Conservation (phyloP, 371 early-diverging fungal species). For the Lichtheimia corymbifera region DNA sequence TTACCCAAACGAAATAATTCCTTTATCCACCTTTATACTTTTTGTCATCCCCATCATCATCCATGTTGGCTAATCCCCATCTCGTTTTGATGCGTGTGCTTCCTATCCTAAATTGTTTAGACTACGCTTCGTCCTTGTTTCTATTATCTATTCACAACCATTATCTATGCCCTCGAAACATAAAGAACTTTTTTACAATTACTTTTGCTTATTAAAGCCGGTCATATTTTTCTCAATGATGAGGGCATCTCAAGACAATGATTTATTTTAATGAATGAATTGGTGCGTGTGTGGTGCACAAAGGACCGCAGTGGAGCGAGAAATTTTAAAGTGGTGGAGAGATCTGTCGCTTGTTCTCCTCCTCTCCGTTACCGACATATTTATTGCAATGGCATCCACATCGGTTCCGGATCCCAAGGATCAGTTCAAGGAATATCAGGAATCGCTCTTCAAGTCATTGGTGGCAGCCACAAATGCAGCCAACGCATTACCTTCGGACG, state of each 20-base stretch:
- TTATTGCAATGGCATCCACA: background rate
- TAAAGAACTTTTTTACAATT: too few relatives aligned
- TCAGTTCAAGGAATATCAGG: conserved; percentile 61
- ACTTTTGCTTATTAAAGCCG: too few relatives aligned
- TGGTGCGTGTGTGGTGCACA: too few relatives aligned
- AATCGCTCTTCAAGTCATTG: conserved; percentile 58
- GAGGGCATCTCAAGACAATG: too few relatives aligned
- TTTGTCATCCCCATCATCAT: background rate
- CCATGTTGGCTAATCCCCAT: background rate
- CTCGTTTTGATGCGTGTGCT: background rate
- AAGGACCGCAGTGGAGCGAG: too few relatives aligned
- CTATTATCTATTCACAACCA: too few relatives aligned
- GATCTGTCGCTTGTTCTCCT: conserved; percentile 2
- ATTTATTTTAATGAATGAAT: too few relatives aligned
- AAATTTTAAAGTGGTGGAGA: too few relatives aligned
- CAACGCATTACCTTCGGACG: conserved; percentile 61
- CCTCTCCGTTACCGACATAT: background rate
- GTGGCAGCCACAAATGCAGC: conserved; percentile 68
- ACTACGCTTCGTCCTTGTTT: too few relatives aligned
- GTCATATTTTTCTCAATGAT: too few relatives aligned
- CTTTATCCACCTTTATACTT: background rate
- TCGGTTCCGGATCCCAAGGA: conserved; percentile 38
- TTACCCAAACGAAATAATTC: conserved; percentile 15
- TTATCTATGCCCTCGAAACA: too few relatives aligned
- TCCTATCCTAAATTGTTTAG: too few relatives aligned